Evolutionary conservation across 139 green algal species (phyloP), one percentile per base, ranked within the genome.

Genomic region (Zygnema cylindricum): DNA sequence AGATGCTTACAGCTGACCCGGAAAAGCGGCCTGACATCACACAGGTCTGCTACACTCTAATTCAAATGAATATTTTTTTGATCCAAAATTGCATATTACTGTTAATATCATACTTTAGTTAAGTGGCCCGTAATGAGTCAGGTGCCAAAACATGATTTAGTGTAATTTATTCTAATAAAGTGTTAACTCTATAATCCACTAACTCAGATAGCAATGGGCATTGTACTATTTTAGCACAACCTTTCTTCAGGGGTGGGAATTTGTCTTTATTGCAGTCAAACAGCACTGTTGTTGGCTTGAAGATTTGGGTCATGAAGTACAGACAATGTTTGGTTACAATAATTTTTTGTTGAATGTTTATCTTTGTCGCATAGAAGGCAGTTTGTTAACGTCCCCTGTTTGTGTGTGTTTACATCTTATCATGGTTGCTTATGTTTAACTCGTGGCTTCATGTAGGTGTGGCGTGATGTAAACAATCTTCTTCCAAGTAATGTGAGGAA

Each of bases 1-100:
- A 86, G 36, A 89, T 91, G 81, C 86, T 91, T 33, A 38, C 38
- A 33, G 23, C 32, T 42, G 22, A 85, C 21, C 86, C 86, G 11
- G 81, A 40, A 33, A 11, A 16, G 16, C 25, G 86, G 30, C 86
- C 86, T 38, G 81, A 91, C 35, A 69, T 91, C 69, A 21, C 49
- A n/a, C 81, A 82, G 86, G 86, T 91, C 40, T 7, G 79, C 76
- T 33, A 69, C 25, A 33, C 35, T 73, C n/a, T n/a, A n/a, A n/a
- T n/a, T n/a, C n/a, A n/a, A n/a, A n/a, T n/a, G n/a, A n/a, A n/a
- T n/a, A n/a, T n/a, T n/a, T n/a, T n/a, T n/a, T n/a, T n/a, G n/a
- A n/a, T n/a, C n/a, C n/a, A n/a, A n/a, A n/a, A n/a, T n/a, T n/a
- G n/a, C n/a, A n/a, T n/a, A n/a, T n/a, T n/a, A n/a, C n/a, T n/a